Conservation (phyloP, 176 grass and related monocot genomes). For the Elaeis guineensis region DNA sequence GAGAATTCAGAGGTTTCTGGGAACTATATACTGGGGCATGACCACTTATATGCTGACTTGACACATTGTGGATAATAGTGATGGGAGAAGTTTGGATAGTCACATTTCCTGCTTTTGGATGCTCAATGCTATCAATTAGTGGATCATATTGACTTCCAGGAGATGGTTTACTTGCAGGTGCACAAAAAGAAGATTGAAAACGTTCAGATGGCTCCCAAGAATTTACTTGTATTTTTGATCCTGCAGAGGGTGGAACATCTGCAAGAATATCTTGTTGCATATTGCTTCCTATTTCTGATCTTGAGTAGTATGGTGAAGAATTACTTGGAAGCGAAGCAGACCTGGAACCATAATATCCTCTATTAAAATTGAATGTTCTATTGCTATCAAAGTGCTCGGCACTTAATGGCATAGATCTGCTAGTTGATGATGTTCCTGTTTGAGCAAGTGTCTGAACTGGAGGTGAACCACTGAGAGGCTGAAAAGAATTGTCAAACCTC, state of each 20-base stretch:
- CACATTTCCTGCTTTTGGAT: constrained; percentile 26
- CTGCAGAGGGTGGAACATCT: constrained; percentile 5
- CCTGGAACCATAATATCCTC: constrained; percentile 20
- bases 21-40: neutral
- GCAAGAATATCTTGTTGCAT: neutral
- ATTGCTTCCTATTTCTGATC: neutral
- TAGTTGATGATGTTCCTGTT: constrained; percentile 8
- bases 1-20: constrained; percentile 16
- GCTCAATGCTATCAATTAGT: constrained; percentile 34
- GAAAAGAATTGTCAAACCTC: constrained; percentile 19
- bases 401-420: constrained; percentile 18
- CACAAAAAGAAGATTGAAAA: constrained; percentile 50
- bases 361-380: constrained; percentile 12
- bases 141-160: constrained; percentile 33
- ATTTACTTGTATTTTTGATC: constrained; percentile 36
- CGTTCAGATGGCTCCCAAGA: constrained; percentile 57
- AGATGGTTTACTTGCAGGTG: constrained; percentile 26
- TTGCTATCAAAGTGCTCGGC: constrained; percentile 15
- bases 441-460: constrained; percentile 31
- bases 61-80: constrained; percentile 17
- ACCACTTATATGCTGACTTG: constrained; percentile 26
- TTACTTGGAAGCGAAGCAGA: constrained; percentile 15
- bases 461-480: constrained; percentile 14
- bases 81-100: constrained; percentile 28
- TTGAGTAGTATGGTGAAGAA: constrained; percentile 15